Percentiles rank a stretch among this genome's conserved stretches.
Evolutionary conservation across 768 basidiomycete genomes (phyloP).

Genomic region (Suillus fuscotomentosus): DNA sequence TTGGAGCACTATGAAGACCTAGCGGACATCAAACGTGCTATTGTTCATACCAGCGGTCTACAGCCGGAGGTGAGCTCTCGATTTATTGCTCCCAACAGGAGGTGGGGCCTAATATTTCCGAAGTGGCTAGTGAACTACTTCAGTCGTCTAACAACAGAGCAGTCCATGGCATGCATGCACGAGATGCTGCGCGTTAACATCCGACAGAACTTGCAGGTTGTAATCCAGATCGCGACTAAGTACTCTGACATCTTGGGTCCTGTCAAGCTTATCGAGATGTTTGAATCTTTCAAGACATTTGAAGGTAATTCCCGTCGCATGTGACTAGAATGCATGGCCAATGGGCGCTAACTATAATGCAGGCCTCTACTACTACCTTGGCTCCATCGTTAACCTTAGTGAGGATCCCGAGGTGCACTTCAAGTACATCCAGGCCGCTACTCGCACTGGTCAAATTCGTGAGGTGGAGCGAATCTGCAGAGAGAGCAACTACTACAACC

Average conservation of each 20-base stretch:
- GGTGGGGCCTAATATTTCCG: conserved; percentile 1
- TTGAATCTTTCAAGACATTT: conserved; percentile 95
- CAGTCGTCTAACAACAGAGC: conserved; percentile 94
- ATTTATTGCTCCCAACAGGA: conserved; percentile 7
- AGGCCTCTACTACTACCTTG: conserved; percentile 98
- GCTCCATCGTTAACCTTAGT: conserved; percentile 95
- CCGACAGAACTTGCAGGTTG: conserved; percentile 94
- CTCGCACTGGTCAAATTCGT: conserved; percentile 95
- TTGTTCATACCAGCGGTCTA: conserved; percentile 87
- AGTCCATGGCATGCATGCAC: conserved; percentile 93
- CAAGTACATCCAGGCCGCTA: conserved; percentile 99
- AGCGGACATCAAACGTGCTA: conserved; percentile 97
- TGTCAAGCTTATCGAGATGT: conserved; percentile 97
- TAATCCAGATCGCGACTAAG: conserved; percentile 97
- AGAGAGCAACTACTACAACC: conserved; percentile 96
- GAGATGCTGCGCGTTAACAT: conserved; percentile 98
- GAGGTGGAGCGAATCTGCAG: conserved; percentile 99
- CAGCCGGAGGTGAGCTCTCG: conserved; percentile 67
- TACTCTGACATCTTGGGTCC: conserved; percentile 98
- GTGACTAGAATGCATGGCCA: neutral
- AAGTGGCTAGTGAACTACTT: conserved; percentile 98
- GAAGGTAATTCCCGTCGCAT: conserved; percentile 55
- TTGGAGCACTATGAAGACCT: conserved; percentile 98
- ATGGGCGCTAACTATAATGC: neutral
- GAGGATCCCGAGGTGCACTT: conserved; percentile 97